These are phyloP conservation scores for Haplosporangium sp. DNA, from an alignment of 371 early-diverging fungal genomes.

Conservation along the genomic window DNA sequence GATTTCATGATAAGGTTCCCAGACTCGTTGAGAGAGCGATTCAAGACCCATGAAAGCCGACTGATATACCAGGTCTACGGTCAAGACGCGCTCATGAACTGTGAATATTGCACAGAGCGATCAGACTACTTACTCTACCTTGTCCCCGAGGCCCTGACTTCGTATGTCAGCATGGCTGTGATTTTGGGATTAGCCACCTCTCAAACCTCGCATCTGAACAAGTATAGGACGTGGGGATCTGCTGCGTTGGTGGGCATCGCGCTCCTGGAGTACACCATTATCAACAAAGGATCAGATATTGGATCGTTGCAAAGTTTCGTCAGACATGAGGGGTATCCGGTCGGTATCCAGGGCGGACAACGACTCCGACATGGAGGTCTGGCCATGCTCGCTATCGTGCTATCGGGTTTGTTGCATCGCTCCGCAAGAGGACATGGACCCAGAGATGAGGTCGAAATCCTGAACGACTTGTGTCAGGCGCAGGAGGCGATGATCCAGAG, in stretches of 20 bases:
- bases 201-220: slow-evolving; percentile 31
- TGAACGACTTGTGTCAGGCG: slow-evolving; percentile 42
- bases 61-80: slow-evolving; percentile 30
- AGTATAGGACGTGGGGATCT: slow-evolving; percentile 41
- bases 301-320: slow-evolving; percentile 7
- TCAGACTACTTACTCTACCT: slow-evolving; percentile 31
- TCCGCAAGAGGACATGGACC: slow-evolving; percentile 11
- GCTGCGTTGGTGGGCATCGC: slow-evolving; percentile 22
- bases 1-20: slow-evolving; percentile 33
- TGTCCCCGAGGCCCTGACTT: slow-evolving; percentile 22
- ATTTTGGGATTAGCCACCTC: slow-evolving; percentile 44
- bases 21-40: slow-evolving; percentile 34
- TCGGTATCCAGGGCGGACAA: slow-evolving; percentile 26
- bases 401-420: slow-evolving; percentile 24
- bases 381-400: slow-evolving; percentile 21
- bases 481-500: slow-evolving; percentile 48
- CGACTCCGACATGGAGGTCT: slow-evolving; percentile 23
- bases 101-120: slow-evolving; percentile 36
- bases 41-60: slow-evolving; percentile 44
- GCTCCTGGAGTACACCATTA: slow-evolving; percentile 16
- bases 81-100: slow-evolving; percentile 41
- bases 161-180: slow-evolving; percentile 39
- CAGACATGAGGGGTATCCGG: slow-evolving; percentile 4
- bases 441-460: slow-evolving; percentile 35
- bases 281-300: slow-evolving; percentile 16